Evolutionary conservation across 306 rosid species (phyloP), one percentile per base, ranked within the genome.

Genomic region (Rosa multiflora): DNA sequence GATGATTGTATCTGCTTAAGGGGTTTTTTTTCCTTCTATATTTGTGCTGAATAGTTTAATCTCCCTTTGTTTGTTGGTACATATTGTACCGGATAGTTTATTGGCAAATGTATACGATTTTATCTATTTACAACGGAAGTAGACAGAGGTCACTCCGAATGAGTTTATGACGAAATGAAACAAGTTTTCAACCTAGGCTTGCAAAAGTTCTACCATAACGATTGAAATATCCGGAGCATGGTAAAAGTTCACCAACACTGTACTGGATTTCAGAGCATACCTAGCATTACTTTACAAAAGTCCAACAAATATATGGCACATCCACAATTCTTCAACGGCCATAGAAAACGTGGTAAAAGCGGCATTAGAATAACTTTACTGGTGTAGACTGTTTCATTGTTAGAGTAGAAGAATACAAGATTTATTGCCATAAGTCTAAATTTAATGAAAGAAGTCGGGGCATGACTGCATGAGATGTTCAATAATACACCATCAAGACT

Each of bases 31-130:
- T 37, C 17, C 48, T 17, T 67, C 49, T 35, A 17, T 40, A 39
- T 67, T 67, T 40, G 49, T 67, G 72, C 49, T 67, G 48, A 9
- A 40, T 4, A 67, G 47, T 37, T 39, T 7, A 1, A 39, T 8
- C 26, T 40, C 26, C 49, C 49, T 39, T 17, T 4, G 48, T 6
- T 5, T 37, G n/a, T 67, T 37, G 48, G 71, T 67, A 67, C 71
- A 18, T 67, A 67, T 67, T 39, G 71, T 67, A 67, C 48, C 71
- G 47, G 40, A 67, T 67, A 40, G 15, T 40, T 67, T 67, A 43
- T 67, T 37, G 29, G 21, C 72, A 67, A 42, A 67, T 67, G 48
- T 67, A 67, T 15, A 67, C 47, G 3, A 10, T 8, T 9, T 10
- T 66, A 10, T 56, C n/a, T 56, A 8, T 58, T n/a, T 53, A 53